phyloP scores from a whole-genome alignment of 169 alveolate genomes.

The Plasmodium reichenowi region DNA sequence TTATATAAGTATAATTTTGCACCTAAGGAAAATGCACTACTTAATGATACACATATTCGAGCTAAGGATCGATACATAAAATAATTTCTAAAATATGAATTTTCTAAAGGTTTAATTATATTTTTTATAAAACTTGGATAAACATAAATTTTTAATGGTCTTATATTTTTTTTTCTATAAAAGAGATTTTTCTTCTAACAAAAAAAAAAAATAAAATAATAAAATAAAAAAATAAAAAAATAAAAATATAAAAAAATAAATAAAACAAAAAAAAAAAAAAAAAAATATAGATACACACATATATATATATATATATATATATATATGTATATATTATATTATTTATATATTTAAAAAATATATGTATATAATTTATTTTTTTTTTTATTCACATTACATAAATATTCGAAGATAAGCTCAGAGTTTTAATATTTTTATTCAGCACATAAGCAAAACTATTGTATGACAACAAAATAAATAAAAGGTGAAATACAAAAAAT shows the following conservation, averaged over 20 bases:
- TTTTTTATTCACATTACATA: background rate
- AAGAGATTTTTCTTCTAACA: constrained; percentile 6
- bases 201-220: too few species aligned
- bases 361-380: too few species aligned
- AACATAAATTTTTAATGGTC: background rate
- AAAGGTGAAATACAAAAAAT: background rate
- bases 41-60: constrained; percentile 69
- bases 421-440: background rate
- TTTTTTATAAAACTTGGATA: constrained; percentile 44
- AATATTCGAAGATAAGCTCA: background rate
- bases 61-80: constrained; percentile 44
- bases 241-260: too few species aligned
- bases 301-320: background rate
- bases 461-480: background rate
- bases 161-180: constrained; percentile 10
- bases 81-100: constrained; percentile 23
- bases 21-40: constrained; percentile 60
- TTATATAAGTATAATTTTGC: constrained; percentile 39
- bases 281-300: background rate
- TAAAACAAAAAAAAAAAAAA: background rate
- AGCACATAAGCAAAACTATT: background rate
- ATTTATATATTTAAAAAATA: too few species aligned
- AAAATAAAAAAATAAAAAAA: too few species aligned
- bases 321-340: background rate
- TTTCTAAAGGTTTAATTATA: constrained; percentile 36